Percentiles rank a stretch among this genome's conserved stretches.
Evolutionary conservation across 2,329 filamentous ascomycete species (phyloP).

Genomic region (Aureobasidium sp.): DNA sequence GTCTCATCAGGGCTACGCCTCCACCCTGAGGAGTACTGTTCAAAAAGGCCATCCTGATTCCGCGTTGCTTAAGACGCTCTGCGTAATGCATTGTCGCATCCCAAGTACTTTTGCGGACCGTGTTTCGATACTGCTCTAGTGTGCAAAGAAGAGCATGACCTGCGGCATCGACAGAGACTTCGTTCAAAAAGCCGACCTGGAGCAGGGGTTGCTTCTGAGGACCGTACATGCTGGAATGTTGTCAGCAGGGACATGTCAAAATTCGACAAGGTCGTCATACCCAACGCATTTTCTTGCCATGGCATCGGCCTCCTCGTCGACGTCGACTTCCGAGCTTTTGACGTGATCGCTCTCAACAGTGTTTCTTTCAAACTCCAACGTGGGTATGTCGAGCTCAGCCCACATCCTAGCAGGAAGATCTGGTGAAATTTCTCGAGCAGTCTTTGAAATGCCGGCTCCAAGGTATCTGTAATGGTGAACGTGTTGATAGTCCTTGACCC

Average conservation of each 20-base stretch:
- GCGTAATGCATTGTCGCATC: conserved; percentile 57
- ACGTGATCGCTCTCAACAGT: conserved; percentile 70
- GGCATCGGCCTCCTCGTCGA: conserved; percentile 76
- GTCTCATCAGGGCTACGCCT: conserved; percentile 74
- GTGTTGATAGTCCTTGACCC: conserved; percentile 54
- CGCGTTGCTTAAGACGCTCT: conserved; percentile 54
- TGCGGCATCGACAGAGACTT: conserved; percentile 63
- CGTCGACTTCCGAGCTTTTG: conserved; percentile 56
- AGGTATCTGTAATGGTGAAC: conserved; percentile 67
- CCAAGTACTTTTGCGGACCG: conserved; percentile 59
- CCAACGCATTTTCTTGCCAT: conserved; percentile 73
- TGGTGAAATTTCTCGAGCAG: conserved; percentile 55
- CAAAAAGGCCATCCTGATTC: conserved; percentile 69
- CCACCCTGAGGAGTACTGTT: conserved; percentile 76
- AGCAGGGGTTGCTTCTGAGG: conserved; percentile 64
- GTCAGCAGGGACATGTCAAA: not conserved
- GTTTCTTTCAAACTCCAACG: conserved; percentile 53
- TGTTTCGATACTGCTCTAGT: conserved; percentile 52
- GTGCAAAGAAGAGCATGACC: conserved; percentile 57
- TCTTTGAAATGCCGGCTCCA: conserved; percentile 61
- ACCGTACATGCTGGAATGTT: conserved; percentile 57
- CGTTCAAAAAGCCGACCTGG: conserved; percentile 57
- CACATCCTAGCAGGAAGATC: conserved; percentile 63
- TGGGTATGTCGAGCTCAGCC: conserved; percentile 69
- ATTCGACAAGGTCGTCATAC: conserved; percentile 43